Evolutionary conservation across 73 alveolate genomes (phyloP).

Genomic region (Stentor coeruleus): DNA sequence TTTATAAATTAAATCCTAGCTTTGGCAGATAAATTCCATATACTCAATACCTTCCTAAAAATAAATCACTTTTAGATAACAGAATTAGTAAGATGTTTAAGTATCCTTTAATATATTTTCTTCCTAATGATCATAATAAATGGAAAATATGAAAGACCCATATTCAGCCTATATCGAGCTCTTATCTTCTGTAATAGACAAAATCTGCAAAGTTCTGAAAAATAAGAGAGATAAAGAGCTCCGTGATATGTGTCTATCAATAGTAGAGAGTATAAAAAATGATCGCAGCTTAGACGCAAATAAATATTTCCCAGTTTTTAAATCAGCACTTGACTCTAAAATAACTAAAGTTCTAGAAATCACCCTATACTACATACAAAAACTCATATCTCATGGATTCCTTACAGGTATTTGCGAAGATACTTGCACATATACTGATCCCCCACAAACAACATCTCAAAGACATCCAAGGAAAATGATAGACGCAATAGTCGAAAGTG

Average conservation of each 20-base stretch:
- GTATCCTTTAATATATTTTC: background rate
- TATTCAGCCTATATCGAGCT: constrained; percentile 37
- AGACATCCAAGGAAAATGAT: constrained; percentile 56
- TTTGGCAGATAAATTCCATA: too few relatives aligned
- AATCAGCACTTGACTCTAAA: constrained; percentile 55
- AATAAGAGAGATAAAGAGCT: constrained; percentile 51
- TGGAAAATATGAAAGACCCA: background rate
- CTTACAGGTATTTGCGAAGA: constrained; percentile 64
- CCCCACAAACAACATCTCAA: constrained; percentile 35
- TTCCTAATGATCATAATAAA: too few relatives aligned
- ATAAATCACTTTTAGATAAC: too few relatives aligned
- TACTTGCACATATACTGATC: constrained; percentile 19
- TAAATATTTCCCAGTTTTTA: constrained; percentile 61
- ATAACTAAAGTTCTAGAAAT: constrained; percentile 44
- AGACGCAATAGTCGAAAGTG: constrained; percentile 62
- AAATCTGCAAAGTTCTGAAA: constrained; percentile 34
- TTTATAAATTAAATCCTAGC: too few relatives aligned
- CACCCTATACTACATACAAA: constrained; percentile 50
- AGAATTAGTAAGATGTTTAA: constrained; percentile 5
- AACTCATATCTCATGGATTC: constrained; percentile 59
- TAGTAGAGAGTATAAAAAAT: constrained; percentile 5
- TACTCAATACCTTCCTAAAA: too few relatives aligned
- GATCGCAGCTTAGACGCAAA: constrained; percentile 47
- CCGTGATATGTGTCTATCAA: constrained; percentile 39
- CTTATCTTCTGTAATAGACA: constrained; percentile 40